phyloP scores from a whole-genome alignment of 2,329 filamentous ascomycete genomes.

The Cryphonectria nitschkei region DNA sequence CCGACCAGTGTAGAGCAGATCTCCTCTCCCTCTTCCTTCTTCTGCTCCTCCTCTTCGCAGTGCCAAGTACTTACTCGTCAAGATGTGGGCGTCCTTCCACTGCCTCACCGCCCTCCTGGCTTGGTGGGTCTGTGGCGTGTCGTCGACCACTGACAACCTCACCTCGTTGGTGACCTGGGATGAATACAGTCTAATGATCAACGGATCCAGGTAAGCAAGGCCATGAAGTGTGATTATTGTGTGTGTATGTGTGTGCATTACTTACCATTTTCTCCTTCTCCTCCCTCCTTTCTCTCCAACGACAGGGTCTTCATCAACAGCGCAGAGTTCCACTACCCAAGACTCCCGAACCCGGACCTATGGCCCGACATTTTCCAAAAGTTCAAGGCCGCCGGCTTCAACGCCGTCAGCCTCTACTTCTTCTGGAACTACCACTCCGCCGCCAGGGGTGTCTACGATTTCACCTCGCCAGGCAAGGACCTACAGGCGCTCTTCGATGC shows the following conservation, averaged over 20 bases:
- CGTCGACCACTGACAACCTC: constrained; percentile 45
- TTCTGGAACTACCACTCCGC: constrained; percentile 55
- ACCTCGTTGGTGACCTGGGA: constrained; percentile 55
- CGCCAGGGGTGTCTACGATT: constrained; percentile 51
- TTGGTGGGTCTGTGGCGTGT: constrained; percentile 30
- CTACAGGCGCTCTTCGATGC: constrained; percentile 54
- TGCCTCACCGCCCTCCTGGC: constrained; percentile 21
- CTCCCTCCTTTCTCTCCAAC: neutral
- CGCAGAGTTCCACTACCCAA: constrained; percentile 57
- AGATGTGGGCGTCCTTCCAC: constrained; percentile 22
- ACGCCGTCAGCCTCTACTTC: constrained; percentile 53
- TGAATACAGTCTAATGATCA: constrained; percentile 52
- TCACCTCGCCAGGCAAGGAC: constrained; percentile 54
- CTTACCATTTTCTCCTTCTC: neutral
- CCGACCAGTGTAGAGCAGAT: neutral
- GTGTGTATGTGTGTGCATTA: no score
- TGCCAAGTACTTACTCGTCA: constrained; percentile 5
- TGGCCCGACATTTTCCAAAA: constrained; percentile 60
- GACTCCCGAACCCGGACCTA: constrained; percentile 56
- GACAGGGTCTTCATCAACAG: constrained; percentile 35
- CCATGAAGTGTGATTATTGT: neutral
- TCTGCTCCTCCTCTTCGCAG: no score
- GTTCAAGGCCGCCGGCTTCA: constrained; percentile 56
- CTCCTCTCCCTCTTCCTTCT: neutral
- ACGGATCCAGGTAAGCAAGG: constrained; percentile 38